Evolutionary conservation across 805 yeast species (phyloP).

Genomic region (Cyberlindnera bimundalis): DNA sequence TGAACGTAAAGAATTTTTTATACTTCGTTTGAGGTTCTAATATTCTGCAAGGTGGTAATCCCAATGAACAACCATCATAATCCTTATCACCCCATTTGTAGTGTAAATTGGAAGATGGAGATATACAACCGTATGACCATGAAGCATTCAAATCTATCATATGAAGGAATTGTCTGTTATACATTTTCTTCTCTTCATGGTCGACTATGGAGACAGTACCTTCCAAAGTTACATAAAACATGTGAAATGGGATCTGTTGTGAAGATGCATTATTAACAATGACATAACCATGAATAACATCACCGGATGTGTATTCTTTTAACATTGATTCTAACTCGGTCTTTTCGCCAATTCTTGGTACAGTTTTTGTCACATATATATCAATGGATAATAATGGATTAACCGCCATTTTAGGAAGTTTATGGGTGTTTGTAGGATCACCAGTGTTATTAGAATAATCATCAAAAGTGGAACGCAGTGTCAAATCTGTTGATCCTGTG

Average conservation of each 20-base stretch:
- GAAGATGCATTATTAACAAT: slow-evolving; percentile 45
- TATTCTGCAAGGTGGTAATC: slow-evolving; percentile 46
- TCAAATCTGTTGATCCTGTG: background rate
- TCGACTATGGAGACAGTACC: slow-evolving; percentile 37
- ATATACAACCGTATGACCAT: slow-evolving; percentile 48
- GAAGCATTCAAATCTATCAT: slow-evolving; percentile 60
- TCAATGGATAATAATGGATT: slow-evolving; percentile 42
- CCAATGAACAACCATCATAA: slow-evolving; percentile 45
- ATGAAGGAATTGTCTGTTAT: slow-evolving; percentile 47
- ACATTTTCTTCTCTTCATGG: slow-evolving; percentile 31
- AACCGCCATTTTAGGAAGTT: slow-evolving; percentile 33
- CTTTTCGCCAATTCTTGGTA: slow-evolving; percentile 40
- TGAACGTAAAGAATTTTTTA: slow-evolving; percentile 57
- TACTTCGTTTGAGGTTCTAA: slow-evolving; percentile 47
- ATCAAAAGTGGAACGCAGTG: no score
- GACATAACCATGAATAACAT: slow-evolving; percentile 57
- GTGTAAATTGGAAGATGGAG: slow-evolving; percentile 49
- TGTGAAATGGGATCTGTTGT: slow-evolving; percentile 52
- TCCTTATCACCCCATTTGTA: slow-evolving; percentile 40
- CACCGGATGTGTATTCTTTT: slow-evolving; percentile 66
- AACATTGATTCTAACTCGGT: slow-evolving; percentile 32
- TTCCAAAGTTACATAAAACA: slow-evolving; percentile 52
- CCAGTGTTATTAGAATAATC: background rate
- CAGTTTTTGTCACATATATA: slow-evolving; percentile 48
- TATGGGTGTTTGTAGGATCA: slow-evolving; percentile 37